Percentiles rank a stretch among this genome's conserved stretches.
Conservation (phyloP, 2,329 filamentous ascomycete genomes). For the Sporothrix mexicana region DNA sequence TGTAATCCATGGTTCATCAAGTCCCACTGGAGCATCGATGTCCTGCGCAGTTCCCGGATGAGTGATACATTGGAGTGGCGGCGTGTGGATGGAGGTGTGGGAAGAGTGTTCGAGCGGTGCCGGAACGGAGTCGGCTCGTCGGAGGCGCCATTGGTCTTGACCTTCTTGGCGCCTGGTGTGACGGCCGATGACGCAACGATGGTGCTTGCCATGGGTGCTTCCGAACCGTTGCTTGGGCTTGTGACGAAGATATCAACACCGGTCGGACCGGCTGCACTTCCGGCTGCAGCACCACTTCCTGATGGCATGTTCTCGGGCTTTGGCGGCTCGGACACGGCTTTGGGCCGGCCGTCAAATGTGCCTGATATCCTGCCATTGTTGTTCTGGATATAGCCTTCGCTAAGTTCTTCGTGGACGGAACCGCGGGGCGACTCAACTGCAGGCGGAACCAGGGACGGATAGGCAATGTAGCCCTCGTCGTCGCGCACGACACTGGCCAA, state of each 20-base stretch:
- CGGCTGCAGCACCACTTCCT: neutral
- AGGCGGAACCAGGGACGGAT: slow-evolving; percentile 45
- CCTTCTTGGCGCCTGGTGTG: neutral
- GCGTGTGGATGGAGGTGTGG: slow-evolving; percentile 36
- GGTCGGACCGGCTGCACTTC: neutral
- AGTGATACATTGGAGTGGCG: slow-evolving; percentile 42
- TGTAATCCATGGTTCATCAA: neutral
- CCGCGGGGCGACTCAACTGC: slow-evolving; percentile 36
- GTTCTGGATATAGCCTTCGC: neutral
- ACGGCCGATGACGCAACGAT: neutral
- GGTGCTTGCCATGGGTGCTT: neutral
- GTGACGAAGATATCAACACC: slow-evolving; percentile 9
- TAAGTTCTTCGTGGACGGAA: neutral
- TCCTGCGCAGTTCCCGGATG: slow-evolving; percentile 43
- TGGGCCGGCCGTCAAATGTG: slow-evolving; percentile 23
- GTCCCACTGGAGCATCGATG: slow-evolving; percentile 32
- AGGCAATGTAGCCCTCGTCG: slow-evolving; percentile 43
- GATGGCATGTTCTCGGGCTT: slow-evolving; percentile 19
- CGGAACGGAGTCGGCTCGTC: neutral
- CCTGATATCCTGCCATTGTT: neutral
- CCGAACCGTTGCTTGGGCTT: neutral
- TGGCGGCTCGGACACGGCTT: slow-evolving; percentile 35
- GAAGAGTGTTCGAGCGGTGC: slow-evolving; percentile 35
- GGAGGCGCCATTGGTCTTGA: slow-evolving; percentile 24
- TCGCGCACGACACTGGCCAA: slow-evolving; percentile 44